Conservation (phyloP, 2,329 filamentous ascomycete species). For the Didymella lethalis region DNA sequence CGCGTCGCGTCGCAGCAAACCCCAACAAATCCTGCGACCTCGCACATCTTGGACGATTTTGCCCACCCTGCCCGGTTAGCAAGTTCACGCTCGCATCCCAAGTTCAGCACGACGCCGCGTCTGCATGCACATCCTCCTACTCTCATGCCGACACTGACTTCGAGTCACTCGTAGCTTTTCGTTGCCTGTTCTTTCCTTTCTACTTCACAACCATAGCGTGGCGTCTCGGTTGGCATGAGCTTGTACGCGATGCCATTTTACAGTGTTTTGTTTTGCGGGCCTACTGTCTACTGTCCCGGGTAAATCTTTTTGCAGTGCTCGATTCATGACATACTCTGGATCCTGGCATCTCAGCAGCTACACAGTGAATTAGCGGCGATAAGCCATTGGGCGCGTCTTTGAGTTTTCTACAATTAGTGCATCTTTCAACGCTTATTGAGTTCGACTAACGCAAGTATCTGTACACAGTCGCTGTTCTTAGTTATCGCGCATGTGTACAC, state of each 20-base stretch:
- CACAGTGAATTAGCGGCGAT: not conserved
- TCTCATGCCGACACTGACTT: not conserved
- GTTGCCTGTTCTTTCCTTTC: not conserved
- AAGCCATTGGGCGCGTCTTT: not conserved
- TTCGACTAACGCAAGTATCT: not conserved
- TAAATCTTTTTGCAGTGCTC: not conserved
- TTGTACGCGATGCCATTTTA: not conserved
- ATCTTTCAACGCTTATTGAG: not conserved
- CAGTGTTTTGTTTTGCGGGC: not conserved
- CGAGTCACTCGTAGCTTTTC: not conserved
- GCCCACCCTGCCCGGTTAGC: constrained; percentile 13
- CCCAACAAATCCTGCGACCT: not conserved
- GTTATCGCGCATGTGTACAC: not conserved
- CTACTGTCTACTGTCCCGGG: not conserved
- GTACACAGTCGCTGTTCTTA: not conserved
- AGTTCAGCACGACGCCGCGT: constrained; percentile 20
- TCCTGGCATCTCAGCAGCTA: not conserved
- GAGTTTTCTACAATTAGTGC: not conserved
- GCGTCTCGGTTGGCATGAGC: not conserved
- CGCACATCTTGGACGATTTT: constrained; percentile 10
- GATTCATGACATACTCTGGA: not conserved
- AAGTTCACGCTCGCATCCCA: constrained; percentile 14
- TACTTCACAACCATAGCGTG: not conserved
- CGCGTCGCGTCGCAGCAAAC: constrained; percentile 5
- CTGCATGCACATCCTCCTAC: constrained; percentile 9